Evolutionary conservation across 1,284 basidiomycete genomes (phyloP).

Genomic region (Cutaneotrichosporon dermatis): DNA sequence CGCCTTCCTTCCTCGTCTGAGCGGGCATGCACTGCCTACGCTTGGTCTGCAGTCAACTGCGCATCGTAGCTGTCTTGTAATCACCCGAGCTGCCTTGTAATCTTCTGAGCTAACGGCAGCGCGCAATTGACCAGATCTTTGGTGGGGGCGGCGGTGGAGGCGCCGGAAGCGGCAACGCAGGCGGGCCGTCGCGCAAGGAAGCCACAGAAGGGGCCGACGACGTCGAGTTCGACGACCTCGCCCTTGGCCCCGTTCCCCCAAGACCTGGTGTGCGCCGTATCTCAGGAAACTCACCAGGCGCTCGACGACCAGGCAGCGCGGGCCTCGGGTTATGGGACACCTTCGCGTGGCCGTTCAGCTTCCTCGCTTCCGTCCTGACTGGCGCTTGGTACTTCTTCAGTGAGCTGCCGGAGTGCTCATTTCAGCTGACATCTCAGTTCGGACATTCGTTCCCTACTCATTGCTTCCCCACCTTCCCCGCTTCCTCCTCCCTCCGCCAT

Average conservation of each 20-base stretch:
- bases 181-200: conserved; percentile 6
- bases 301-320: conserved; percentile 2
- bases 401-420: conserved; percentile 9
- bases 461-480: conserved; percentile 42
- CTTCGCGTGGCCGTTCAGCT: conserved; percentile 35
- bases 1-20: not conserved
- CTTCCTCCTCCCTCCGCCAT: conserved; percentile 42
- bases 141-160: conserved; percentile 14
- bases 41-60: too few relatives aligned
- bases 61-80: not conserved
- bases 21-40: not conserved
- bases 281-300: conserved; percentile 13
- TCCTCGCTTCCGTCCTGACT: conserved; percentile 36
- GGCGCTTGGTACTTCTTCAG: conserved; percentile 48
- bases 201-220: conserved; percentile 14
- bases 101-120: conserved; percentile 19
- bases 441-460: conserved; percentile 44
- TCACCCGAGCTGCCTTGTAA: too few relatives aligned
- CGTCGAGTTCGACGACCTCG: conserved; percentile 11
- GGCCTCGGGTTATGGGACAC: conserved; percentile 22
- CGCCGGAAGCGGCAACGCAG: not conserved
- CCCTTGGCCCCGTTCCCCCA: conserved; percentile 3
- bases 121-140: conserved; percentile 39
- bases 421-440: conserved; percentile 24
- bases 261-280: conserved; percentile 16